Percentiles rank a stretch among this genome's conserved stretches.
These are phyloP conservation scores for Pistacia atlantica DNA, from an alignment of 345 rosid species.

Conservation along the genomic window DNA sequence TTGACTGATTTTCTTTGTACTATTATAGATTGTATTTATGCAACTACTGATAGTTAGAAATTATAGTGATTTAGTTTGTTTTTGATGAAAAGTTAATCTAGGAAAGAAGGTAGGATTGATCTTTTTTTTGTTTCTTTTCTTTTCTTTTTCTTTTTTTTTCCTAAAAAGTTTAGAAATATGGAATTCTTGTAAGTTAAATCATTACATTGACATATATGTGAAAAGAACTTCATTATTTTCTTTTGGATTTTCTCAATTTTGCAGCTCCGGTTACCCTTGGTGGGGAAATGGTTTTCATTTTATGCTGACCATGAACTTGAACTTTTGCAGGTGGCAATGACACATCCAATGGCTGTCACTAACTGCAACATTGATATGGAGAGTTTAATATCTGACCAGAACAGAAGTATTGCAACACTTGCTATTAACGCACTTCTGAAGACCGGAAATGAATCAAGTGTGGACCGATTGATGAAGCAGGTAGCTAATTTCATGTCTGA, in stretches of 20 bases:
- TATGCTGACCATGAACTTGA: background rate
- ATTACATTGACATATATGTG: background rate
- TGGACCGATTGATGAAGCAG: slow-evolving; percentile 98
- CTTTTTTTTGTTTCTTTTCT: too few species aligned
- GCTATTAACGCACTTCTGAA: slow-evolving; percentile 95
- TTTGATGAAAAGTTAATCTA: background rate
- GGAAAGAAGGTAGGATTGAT: background rate
- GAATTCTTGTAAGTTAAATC: background rate
- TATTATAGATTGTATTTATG: background rate
- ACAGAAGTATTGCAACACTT: slow-evolving; percentile 98
- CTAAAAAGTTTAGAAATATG: background rate
- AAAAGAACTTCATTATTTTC: background rate
- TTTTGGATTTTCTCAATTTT: background rate
- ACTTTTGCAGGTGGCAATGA: slow-evolving; percentile 88
- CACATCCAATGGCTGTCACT: slow-evolving; percentile 98
- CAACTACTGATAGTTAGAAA: background rate
- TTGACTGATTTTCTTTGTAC: slow-evolving; percentile 19
- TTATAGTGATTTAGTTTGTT: background rate
- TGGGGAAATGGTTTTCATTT: background rate
- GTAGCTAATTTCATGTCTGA: slow-evolving; percentile 97
- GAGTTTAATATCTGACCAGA: slow-evolving; percentile 96
- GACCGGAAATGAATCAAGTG: slow-evolving; percentile 99
- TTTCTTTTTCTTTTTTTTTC: too few species aligned
- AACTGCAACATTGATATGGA: slow-evolving; percentile 99
- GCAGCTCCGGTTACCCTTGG: background rate